Base-by-base conservation (phyloP, 2,329 filamentous ascomycete genomes). In the Graphiopsis chlorocephala region DNA sequence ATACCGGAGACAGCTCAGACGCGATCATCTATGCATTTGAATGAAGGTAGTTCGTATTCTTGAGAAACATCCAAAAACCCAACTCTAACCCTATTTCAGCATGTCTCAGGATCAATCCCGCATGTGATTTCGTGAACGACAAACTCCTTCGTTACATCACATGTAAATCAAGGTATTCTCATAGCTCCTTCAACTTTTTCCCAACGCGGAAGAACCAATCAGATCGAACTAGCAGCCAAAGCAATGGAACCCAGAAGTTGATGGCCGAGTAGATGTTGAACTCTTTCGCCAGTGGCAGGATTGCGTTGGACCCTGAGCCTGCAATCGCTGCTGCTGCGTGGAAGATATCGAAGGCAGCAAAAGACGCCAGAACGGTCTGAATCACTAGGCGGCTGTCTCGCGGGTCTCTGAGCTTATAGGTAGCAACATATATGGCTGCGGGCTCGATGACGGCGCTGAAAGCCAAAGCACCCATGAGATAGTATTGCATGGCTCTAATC, bases 361-460 rank as follows among this genome's bases (percentile, higher is more conserved):
- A 61, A 0, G 59, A 47, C 4, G 29, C 15, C 7, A 61, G 45
- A 10, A 61, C n/a, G 14, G 59, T 42, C 8, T 11, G 23, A 12
- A 31, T 42, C 10, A 61, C 59, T 5, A n/a, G 2, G 3, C 4
- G 20, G 7, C 14, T 23, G 14, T 52, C 59, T 25, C 42, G 25
- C 17, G 25, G 29, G 26, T 33, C 45, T 31, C 31, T 48, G 35
- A 61, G 29, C 35, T 35, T 45, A 17, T 29, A 25, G 59, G 29
- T 5, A n/a, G 59, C 42, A n/a, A 61, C 42, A 15, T 61, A 61
- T 7, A 61, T 42, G 1, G 20, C n/a, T 7, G 50, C 25, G 3
- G 59, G 38, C 26, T 61, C 59, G 2, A 61, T 31, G 20, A 61
- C 45, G 26, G 59, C 45, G 17, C 59, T 61, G 59, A 61, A 61